These are phyloP conservation scores for Suillus hirtellus DNA, from an alignment of 768 basidiomycete species.

Conservation along the genomic window DNA sequence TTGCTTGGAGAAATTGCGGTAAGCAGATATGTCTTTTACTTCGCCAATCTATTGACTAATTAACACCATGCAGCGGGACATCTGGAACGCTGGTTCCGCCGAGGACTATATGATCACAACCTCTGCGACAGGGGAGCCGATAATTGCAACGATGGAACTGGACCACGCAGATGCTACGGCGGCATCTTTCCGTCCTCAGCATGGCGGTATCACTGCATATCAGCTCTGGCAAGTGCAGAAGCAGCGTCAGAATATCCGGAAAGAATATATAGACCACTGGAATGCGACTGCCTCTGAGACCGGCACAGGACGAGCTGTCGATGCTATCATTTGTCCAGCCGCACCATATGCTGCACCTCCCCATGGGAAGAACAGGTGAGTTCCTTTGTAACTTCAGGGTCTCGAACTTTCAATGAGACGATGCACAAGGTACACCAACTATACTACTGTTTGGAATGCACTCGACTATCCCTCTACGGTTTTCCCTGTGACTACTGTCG, in stretches of 20 bases:
- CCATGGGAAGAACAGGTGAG: conserved; percentile 59
- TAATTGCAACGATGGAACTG: conserved; percentile 48
- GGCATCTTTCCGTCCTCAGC: conserved; percentile 29
- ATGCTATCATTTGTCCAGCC: conserved; percentile 69
- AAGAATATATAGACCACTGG: conserved; percentile 65
- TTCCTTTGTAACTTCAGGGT: conserved; percentile 8
- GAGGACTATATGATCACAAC: conserved; percentile 47
- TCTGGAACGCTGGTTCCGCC: conserved; percentile 48
- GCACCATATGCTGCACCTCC: conserved; percentile 63
- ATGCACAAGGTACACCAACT: conserved; percentile 46
- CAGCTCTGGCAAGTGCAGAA: conserved; percentile 71
- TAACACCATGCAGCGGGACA: conserved; percentile 30
- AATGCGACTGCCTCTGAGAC: conserved; percentile 50
- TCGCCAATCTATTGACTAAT: not conserved
- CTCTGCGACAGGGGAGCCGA: conserved; percentile 51
- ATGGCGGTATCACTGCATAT: conserved; percentile 46
- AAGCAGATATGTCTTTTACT: conserved; percentile 22
- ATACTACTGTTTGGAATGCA: conserved; percentile 66
- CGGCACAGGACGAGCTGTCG: conserved; percentile 71
- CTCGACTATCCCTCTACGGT: conserved; percentile 65
- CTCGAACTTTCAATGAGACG: conserved; percentile 10
- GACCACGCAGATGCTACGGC: conserved; percentile 25
- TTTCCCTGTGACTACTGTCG: conserved; percentile 57
- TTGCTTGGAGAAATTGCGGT: conserved; percentile 47
- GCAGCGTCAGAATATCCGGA: conserved; percentile 43